Evolutionary conservation across 108 stramenopile genomes (phyloP).

Genomic region (Nitzschia putrida): DNA sequence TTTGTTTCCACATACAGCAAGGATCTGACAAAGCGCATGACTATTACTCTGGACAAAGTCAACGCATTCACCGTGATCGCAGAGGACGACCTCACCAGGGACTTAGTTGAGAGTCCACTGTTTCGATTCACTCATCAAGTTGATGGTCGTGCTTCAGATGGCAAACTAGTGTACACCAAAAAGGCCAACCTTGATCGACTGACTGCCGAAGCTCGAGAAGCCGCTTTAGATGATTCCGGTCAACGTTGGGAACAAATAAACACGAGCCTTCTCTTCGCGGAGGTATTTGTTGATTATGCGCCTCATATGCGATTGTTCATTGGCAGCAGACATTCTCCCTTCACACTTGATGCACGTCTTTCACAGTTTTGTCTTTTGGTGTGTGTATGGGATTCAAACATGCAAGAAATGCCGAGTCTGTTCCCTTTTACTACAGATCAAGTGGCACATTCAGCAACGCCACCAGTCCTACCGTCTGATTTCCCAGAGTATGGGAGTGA

Average conservation of each 20-base stretch:
- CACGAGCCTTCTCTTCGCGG: conserved; percentile 38
- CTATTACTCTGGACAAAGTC: conserved; percentile 35
- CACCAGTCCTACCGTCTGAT: conserved; percentile 40
- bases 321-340: conserved; percentile 25
- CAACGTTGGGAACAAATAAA: conserved; percentile 74
- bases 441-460: conserved; percentile 45
- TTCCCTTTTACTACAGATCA: conserved; percentile 59
- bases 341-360: conserved; percentile 61
- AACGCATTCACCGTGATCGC: conserved; percentile 37
- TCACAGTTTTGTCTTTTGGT: conserved; percentile 77
- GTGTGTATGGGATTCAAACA: conserved; percentile 82
- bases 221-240: conserved; percentile 23
- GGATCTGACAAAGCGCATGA: conserved; percentile 37
- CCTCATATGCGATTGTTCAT: conserved; percentile 66
- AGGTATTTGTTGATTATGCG: conserved; percentile 59
- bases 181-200: conserved; percentile 3
- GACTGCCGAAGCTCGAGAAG: conserved; percentile 3
- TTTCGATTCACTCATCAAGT: conserved; percentile 39
- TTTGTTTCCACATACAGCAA: not conserved
- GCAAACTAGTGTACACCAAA: conserved; percentile 45
- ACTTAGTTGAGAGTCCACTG: conserved; percentile 24
- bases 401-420: conserved; percentile 77
- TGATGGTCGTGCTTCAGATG: conserved; percentile 42
- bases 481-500: conserved; percentile 83
- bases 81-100: conserved; percentile 4